Conservation (phyloP, 495 filamentous ascomycete genomes). For the Monascus purpureus region DNA sequence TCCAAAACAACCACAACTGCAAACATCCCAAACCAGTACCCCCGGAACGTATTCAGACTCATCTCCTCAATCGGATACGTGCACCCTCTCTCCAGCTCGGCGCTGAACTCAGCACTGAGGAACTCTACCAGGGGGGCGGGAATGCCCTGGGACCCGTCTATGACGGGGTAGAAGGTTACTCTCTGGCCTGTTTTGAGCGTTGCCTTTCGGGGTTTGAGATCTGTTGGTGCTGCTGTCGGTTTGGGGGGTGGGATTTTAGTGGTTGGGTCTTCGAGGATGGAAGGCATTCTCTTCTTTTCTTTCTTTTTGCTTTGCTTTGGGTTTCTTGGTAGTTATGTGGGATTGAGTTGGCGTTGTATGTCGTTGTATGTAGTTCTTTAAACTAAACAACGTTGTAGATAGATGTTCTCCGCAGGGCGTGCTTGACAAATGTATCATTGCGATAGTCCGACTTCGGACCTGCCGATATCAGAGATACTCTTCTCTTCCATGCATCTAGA, state of each 20-base stretch:
- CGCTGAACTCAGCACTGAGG: conserved; percentile 69
- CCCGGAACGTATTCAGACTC: conserved; percentile 50
- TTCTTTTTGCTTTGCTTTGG: conserved; percentile 1
- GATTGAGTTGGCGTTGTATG: not conserved
- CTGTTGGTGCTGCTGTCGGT: conserved; percentile 36
- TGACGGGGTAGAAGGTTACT: conserved; percentile 64
- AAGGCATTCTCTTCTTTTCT: conserved; percentile 30
- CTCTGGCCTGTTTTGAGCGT: conserved; percentile 69
- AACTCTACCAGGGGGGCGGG: conserved; percentile 39
- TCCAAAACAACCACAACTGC: conserved; percentile 76
- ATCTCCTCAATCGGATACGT: conserved; percentile 85
- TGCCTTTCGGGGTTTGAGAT: conserved; percentile 60
- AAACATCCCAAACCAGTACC: conserved; percentile 95
- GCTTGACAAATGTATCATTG: too few relatives aligned
- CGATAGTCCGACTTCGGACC: too few relatives aligned
- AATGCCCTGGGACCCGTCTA: conserved; percentile 52
- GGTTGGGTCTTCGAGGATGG: conserved; percentile 69
- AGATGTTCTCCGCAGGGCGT: too few relatives aligned
- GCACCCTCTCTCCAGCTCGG: conserved; percentile 80
- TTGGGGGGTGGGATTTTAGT: conserved; percentile 34
- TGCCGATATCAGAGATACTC: too few relatives aligned
- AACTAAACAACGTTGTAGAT: too few relatives aligned
- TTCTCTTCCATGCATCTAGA: too few relatives aligned
- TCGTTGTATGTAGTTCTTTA: too few relatives aligned
- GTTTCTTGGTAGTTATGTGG: not conserved